Evolutionary conservation across 768 basidiomycete genomes (phyloP).

Genomic region (Lactarius sp.): DNA sequence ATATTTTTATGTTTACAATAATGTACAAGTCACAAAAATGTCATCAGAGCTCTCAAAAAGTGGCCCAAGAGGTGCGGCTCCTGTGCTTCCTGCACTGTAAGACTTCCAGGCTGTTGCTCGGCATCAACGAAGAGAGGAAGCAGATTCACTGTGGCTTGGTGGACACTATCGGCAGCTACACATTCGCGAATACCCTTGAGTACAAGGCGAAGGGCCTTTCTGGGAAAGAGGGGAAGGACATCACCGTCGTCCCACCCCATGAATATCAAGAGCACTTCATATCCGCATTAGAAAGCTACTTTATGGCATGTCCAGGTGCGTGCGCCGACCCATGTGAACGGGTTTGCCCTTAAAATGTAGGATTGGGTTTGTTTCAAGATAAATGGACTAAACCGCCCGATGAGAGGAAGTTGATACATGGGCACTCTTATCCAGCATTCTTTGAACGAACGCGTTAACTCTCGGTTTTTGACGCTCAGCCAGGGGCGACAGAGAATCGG

Average conservation of each 20-base stretch:
- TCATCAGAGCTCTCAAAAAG: too few species aligned
- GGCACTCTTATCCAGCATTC: slow-evolving; percentile 32
- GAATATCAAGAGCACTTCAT: slow-evolving; percentile 79
- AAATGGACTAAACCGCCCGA: slow-evolving; percentile 39
- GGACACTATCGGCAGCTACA: slow-evolving; percentile 83
- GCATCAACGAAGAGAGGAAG: slow-evolving; percentile 60
- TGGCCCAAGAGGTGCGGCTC: too few species aligned
- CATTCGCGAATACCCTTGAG: slow-evolving; percentile 81
- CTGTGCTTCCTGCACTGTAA: too few species aligned
- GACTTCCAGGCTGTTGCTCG: slow-evolving; percentile 55
- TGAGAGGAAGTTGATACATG: slow-evolving; percentile 30
- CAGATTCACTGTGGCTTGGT: slow-evolving; percentile 76
- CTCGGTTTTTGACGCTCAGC: neutral
- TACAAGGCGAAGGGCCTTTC: slow-evolving; percentile 74
- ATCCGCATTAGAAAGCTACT: slow-evolving; percentile 66
- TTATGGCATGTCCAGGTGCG: slow-evolving; percentile 69
- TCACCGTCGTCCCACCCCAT: slow-evolving; percentile 73
- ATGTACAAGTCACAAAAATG: too few species aligned
- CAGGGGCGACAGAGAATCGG: neutral
- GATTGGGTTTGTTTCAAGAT: slow-evolving; percentile 27
- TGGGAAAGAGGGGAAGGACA: slow-evolving; percentile 56
- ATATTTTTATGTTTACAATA: too few species aligned
- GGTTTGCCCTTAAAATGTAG: neutral
- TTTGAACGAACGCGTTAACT: slow-evolving; percentile 26
- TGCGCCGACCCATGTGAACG: slow-evolving; percentile 8